phyloP scores from a whole-genome alignment of 306 rosid genomes.

The Citrullus colocynthis region DNA sequence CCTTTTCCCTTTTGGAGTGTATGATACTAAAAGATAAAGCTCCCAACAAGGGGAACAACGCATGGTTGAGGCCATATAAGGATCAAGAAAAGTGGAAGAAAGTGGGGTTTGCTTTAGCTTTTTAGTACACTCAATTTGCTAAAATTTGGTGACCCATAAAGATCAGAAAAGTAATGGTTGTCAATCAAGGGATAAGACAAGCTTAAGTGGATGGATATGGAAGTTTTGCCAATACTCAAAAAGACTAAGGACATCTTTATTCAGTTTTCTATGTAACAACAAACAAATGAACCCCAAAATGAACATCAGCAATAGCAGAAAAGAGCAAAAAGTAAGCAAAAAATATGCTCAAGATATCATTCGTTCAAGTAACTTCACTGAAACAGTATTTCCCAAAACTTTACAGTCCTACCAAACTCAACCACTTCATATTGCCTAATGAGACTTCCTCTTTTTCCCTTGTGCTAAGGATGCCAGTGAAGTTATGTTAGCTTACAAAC shows the following conservation, averaged over 20 bases:
- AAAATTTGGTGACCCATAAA: conserved; percentile 4
- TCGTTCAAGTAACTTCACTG: not conserved
- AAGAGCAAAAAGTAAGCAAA: not conserved
- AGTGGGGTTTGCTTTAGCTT: conserved; percentile 6
- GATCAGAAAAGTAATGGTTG: not conserved
- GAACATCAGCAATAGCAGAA: not conserved
- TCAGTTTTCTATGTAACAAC: not conserved
- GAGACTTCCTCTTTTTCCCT: not conserved
- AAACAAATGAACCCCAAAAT: not conserved
- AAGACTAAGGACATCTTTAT: not conserved
- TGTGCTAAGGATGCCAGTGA: not conserved
- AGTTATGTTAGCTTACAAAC: not conserved
- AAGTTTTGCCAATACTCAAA: not conserved
- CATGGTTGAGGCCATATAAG: conserved; percentile 5
- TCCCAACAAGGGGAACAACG: conserved; percentile 3
- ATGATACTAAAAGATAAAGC: conserved; percentile 1
- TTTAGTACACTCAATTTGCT: conserved; percentile 7
- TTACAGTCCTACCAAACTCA: conserved; percentile 1
- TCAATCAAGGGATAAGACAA: conserved; percentile 3
- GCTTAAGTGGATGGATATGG: not conserved
- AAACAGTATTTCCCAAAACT: not conserved
- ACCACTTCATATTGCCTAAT: not conserved
- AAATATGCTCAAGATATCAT: not conserved
- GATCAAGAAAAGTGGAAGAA: not conserved
- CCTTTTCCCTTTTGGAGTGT: not conserved